Evolutionary conservation across 306 rosid species (phyloP).

Genomic region (Mimosa bimucronata): DNA sequence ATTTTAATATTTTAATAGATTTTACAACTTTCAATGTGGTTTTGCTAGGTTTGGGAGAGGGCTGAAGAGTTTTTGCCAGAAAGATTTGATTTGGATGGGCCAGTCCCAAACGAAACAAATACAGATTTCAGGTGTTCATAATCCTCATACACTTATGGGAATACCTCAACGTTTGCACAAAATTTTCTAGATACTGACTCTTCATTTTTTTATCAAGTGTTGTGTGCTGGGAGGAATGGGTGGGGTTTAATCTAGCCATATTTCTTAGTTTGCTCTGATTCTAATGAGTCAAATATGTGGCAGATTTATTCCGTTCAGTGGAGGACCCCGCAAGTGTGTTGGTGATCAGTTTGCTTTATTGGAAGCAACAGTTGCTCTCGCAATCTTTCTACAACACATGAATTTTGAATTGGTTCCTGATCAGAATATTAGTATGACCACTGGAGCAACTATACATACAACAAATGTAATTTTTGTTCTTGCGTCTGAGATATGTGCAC

Average conservation of each 20-base stretch:
- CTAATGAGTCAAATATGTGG: conserved; percentile 35
- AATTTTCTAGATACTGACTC: not conserved
- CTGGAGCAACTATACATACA: conserved; percentile 98
- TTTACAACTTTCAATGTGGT: conserved; percentile 36
- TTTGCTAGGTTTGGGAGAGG: conserved; percentile 85
- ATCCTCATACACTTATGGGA: not conserved
- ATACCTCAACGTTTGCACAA: not conserved
- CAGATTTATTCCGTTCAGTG: conserved; percentile 98
- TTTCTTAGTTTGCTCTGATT: conserved; percentile 30
- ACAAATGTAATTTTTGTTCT: conserved; percentile 64
- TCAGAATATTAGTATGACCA: conserved; percentile 90
- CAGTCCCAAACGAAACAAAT: conserved; percentile 83
- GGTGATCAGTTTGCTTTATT: conserved; percentile 94
- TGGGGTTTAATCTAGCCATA: conserved; percentile 6
- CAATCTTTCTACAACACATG: conserved; percentile 77
- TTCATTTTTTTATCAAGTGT: not conserved
- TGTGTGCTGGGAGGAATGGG: not conserved
- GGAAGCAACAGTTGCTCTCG: conserved; percentile 82
- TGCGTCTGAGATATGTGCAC: conserved; percentile 21
- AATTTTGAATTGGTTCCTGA: conserved; percentile 84
- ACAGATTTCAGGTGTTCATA: conserved; percentile 79
- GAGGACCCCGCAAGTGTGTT: conserved; percentile 96
- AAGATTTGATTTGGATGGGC: conserved; percentile 83
- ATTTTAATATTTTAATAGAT: conserved; percentile 37
- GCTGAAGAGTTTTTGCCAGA: conserved; percentile 94